phyloP scores from a whole-genome alignment of 805 yeast species.

The Pichia heedii region DNA sequence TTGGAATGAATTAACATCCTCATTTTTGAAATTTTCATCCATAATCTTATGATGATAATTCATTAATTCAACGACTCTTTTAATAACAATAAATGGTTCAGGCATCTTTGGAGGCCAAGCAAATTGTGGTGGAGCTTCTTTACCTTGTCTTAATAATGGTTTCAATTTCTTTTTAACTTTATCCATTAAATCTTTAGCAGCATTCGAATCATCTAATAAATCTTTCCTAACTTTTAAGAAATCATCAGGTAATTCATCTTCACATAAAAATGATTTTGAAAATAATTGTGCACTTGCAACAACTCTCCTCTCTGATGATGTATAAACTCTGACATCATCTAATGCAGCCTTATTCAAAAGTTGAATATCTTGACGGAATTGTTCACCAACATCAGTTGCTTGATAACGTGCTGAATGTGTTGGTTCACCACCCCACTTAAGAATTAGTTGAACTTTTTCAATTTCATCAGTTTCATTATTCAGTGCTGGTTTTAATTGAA shows the following conservation, averaged over 20 bases:
- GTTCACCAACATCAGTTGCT: conserved; percentile 93
- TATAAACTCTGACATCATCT: conserved; percentile 76
- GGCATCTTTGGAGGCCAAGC: conserved; percentile 99
- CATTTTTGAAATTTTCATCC: conserved; percentile 66
- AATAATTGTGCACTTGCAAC: conserved; percentile 86
- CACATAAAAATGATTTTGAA: conserved; percentile 62
- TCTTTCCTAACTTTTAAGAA: conserved; percentile 80
- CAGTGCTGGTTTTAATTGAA: conserved; percentile 86
- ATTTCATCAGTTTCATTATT: conserved; percentile 51
- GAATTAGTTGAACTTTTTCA: conserved; percentile 89
- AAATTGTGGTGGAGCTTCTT: conserved; percentile 94
- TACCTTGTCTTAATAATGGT: conserved; percentile 89
- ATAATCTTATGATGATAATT: conserved; percentile 77
- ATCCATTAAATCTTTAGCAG: conserved; percentile 97
- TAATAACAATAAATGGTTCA: conserved; percentile 89
- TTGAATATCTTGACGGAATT: conserved; percentile 83
- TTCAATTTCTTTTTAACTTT: conserved; percentile 94
- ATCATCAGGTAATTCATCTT: conserved; percentile 65
- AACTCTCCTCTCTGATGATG: conserved; percentile 93
- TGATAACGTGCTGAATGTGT: conserved; percentile 96
- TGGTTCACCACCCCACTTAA: conserved; percentile 99
- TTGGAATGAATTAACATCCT: conserved; percentile 62
- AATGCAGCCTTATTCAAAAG: conserved; percentile 77
- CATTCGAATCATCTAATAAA: conserved; percentile 89
- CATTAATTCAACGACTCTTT: conserved; percentile 92